phyloP scores from a whole-genome alignment of 2,329 filamentous ascomycete species.

The Thielaviopsis populi region DNA sequence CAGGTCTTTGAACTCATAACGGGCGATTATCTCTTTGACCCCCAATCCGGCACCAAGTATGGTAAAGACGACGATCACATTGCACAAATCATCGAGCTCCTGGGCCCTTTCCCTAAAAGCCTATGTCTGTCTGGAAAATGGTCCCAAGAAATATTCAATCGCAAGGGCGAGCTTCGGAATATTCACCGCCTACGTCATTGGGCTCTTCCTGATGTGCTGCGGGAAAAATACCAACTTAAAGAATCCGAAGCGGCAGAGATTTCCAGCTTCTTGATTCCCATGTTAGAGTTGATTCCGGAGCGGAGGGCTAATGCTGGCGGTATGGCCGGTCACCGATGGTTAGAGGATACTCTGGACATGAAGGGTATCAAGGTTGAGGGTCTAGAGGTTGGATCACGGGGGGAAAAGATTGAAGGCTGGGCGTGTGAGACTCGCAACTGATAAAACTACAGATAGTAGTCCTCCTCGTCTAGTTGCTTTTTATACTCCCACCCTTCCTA shows the following conservation, averaged over 20 bases:
- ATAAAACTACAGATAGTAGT: slow-evolving; percentile 26
- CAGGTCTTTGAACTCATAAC: slow-evolving; percentile 96
- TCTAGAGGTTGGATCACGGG: slow-evolving; percentile 63
- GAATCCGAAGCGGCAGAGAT: slow-evolving; percentile 66
- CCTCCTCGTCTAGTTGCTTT: background rate
- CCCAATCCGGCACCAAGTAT: slow-evolving; percentile 96
- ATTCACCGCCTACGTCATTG: slow-evolving; percentile 94
- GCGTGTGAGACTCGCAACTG: slow-evolving; percentile 74
- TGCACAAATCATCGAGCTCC: slow-evolving; percentile 92
- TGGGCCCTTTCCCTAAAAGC: slow-evolving; percentile 84
- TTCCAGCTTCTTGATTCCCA: slow-evolving; percentile 69
- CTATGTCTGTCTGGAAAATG: slow-evolving; percentile 88
- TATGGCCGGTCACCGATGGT: slow-evolving; percentile 74
- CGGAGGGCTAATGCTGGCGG: slow-evolving; percentile 89
- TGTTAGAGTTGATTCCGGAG: slow-evolving; percentile 80
- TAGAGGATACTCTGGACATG: slow-evolving; percentile 82
- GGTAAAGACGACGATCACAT: slow-evolving; percentile 99
- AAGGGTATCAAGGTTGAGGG: slow-evolving; percentile 57
- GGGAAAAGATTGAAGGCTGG: slow-evolving; percentile 92
- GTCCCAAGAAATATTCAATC: slow-evolving; percentile 97
- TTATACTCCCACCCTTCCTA: background rate
- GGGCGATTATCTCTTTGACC: slow-evolving; percentile 95
- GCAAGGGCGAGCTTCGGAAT: slow-evolving; percentile 91
- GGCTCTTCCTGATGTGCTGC: slow-evolving; percentile 81
- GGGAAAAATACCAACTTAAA: slow-evolving; percentile 93